Percentiles rank a stretch among this genome's conserved stretches.
Evolutionary conservation across 345 rosid species (phyloP).

Genomic region (Lagerstroemia speciosa): DNA sequence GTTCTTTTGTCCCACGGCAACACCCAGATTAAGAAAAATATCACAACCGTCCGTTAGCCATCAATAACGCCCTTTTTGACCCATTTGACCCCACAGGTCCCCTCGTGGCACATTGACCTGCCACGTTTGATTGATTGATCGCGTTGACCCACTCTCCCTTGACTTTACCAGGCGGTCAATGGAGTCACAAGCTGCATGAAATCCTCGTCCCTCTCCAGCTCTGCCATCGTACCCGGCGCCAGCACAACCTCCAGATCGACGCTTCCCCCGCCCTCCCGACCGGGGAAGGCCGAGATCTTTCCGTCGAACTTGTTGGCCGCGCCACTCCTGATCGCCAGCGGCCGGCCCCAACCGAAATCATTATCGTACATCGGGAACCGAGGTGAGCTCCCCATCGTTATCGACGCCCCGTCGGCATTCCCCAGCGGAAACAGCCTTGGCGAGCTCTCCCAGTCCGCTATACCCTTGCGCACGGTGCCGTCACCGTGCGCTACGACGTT

Average conservation of each 20-base stretch:
- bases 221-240: conserved; percentile 61
- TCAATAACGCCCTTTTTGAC: background rate
- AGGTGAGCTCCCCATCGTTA: conserved; percentile 97
- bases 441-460: conserved; percentile 60
- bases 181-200: conserved; percentile 75
- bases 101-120: background rate
- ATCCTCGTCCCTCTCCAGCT: conserved; percentile 55
- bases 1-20: no score
- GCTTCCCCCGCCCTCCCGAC: conserved; percentile 67
- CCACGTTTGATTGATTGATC: no score
- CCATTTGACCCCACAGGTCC: background rate
- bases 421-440: conserved; percentile 96
- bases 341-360: conserved; percentile 94
- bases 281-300: conserved; percentile 85
- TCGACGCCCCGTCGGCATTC: conserved; percentile 86
- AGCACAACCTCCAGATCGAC: conserved; percentile 88
- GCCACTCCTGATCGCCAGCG: conserved; percentile 82
- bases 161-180: background rate
- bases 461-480: conserved; percentile 53
- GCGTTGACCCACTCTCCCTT: background rate
- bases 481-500: conserved; percentile 75
- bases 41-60: no score
- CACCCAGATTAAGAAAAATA: no score
- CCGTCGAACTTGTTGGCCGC: conserved; percentile 93
- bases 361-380: conserved; percentile 93